Base-by-base conservation (phyloP, 768 basidiomycete species). In the Rossbeevera mucosa region DNA sequence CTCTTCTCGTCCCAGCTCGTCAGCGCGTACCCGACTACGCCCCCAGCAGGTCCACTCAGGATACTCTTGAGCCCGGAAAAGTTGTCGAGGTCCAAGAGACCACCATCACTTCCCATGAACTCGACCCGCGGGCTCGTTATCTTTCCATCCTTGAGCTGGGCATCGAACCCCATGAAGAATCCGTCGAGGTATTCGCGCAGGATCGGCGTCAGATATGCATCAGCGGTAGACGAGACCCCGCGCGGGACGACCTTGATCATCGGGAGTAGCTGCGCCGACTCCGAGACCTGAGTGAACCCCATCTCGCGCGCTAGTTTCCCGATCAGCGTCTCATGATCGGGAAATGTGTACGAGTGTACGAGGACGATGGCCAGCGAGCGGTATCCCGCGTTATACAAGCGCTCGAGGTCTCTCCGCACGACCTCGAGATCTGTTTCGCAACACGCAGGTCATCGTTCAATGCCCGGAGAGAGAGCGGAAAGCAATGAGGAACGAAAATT, bases 191-290 rank as follows among this genome's bases (percentile, higher is more conserved):
- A 97, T 12, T 83, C 78, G 9, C 76, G 70, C 22, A 96, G 71
- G 55, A 96, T 88, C 13, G 94, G 94, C 0, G 94, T 96, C 33
- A 97, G 82, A 68, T 97, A 97, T 1, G 94, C 94, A 60, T 97
- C 94, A 0, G 92, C 94, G 0, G 93, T 94, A 0, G 91, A 88
- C 0, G 92, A 95, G 9, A 88, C 84, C 2, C 92, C 94, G 0
- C 94, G 86, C 1, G 93, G 89, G 9, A 96, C 91, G 79, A 94
- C 88, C 71, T 93, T 93, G 76, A 95, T 94, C 89, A 92, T 92
- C 3, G 92, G 89, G 25, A 91, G 78, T n/a, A 94, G 76, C 55
- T 85, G 82, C 2, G 90, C 86, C 0, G 93, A 94, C 60, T 91
- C 82, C 2, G 92, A 94, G 59, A 97, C 82, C 42, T 96, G 92